A percentile compares a stretch with the other conserved stretches of the same genome.
Conservation (phyloP, 192 early-diverging fungal genomes). For the Rhizoclosmatium sp. region DNA sequence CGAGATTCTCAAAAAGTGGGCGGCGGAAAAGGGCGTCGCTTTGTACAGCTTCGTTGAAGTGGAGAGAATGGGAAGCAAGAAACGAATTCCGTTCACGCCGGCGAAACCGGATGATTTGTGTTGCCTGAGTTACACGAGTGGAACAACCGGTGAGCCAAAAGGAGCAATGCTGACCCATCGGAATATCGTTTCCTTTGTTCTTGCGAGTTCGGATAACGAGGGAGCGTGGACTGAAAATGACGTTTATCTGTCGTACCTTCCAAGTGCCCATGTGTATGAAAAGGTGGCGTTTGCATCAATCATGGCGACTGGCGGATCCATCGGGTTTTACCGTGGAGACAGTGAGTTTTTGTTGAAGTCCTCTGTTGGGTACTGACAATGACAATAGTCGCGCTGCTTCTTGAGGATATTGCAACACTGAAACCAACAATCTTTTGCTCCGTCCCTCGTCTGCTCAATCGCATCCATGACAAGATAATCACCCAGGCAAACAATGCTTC, state of each 20-base stretch:
- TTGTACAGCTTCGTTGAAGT: constrained; percentile 75
- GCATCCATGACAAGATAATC: constrained; percentile 84
- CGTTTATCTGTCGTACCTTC: constrained; percentile 70
- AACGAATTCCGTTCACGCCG: constrained; percentile 64
- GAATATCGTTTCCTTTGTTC: constrained; percentile 17
- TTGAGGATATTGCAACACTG: constrained; percentile 86
- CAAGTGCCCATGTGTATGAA: constrained; percentile 91
- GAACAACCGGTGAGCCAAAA: constrained; percentile 64
- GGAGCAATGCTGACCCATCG: constrained; percentile 1
- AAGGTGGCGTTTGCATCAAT: constrained; percentile 48
- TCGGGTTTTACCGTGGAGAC: constrained; percentile 81
- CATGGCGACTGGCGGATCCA: constrained; percentile 64
- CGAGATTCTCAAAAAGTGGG: constrained; percentile 57
- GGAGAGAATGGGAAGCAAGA: constrained; percentile 65
- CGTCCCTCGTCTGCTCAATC: constrained; percentile 89
- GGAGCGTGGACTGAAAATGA: constrained; percentile 38
- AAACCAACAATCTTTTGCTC: constrained; percentile 89
- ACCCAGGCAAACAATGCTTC: constrained; percentile 40
- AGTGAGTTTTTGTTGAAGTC: constrained; percentile 59
- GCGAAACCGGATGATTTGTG: constrained; percentile 73
- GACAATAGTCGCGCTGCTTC: constrained; percentile 58
- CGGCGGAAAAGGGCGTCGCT: constrained; percentile 55
- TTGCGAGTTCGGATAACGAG: constrained; percentile 18
- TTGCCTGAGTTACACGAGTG: constrained; percentile 64
- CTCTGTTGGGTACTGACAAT: constrained; percentile 4